Evolutionary conservation across 495 filamentous ascomycete genomes (phyloP).

Genomic region (Talaromyces trachyspermus): DNA sequence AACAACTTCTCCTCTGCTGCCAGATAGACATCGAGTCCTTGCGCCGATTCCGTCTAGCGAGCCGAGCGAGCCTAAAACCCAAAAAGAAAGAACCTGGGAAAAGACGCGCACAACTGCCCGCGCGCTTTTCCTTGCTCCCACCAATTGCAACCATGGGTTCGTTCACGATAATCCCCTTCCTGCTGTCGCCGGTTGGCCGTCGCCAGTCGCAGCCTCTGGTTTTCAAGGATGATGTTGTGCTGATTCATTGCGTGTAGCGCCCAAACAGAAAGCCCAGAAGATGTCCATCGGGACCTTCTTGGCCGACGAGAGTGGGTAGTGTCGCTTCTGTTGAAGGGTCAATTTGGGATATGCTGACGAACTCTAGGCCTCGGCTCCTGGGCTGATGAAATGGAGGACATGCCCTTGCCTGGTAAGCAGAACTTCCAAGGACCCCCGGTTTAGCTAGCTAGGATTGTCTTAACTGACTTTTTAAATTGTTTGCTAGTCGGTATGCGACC

Average conservation of each 20-base stretch:
- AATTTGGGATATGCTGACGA: conserved; percentile 29
- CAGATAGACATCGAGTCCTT: conserved; percentile 1
- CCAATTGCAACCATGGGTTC: conserved; percentile 82
- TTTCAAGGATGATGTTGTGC: too few relatives aligned
- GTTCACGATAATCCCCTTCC: conserved; percentile 23
- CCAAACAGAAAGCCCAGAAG: conserved; percentile 86
- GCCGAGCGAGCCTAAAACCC: neutral
- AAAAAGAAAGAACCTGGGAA: conserved; percentile 14
- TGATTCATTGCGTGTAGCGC: conserved; percentile 51
- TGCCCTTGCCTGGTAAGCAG: conserved; percentile 61
- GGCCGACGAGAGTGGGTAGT: conserved; percentile 67
- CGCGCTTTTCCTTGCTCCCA: conserved; percentile 37
- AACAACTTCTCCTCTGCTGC: too few relatives aligned
- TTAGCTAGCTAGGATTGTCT: too few relatives aligned
- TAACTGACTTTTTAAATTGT: conserved; percentile 14
- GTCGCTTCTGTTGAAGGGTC: conserved; percentile 12
- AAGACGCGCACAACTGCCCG: conserved; percentile 40
- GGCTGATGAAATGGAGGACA: conserved; percentile 97
- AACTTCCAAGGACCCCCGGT: too few relatives aligned
- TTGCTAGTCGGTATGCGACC: conserved; percentile 32
- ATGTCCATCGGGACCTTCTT: conserved; percentile 91
- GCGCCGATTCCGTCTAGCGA: conserved; percentile 2
- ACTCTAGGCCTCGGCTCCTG: conserved; percentile 77
- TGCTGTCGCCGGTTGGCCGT: neutral
- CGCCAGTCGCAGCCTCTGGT: conserved; percentile 10